Evolutionary conservation across 345 rosid species (phyloP), one percentile per base, ranked within the genome.

Genomic region (Cardamine resedifolia): DNA sequence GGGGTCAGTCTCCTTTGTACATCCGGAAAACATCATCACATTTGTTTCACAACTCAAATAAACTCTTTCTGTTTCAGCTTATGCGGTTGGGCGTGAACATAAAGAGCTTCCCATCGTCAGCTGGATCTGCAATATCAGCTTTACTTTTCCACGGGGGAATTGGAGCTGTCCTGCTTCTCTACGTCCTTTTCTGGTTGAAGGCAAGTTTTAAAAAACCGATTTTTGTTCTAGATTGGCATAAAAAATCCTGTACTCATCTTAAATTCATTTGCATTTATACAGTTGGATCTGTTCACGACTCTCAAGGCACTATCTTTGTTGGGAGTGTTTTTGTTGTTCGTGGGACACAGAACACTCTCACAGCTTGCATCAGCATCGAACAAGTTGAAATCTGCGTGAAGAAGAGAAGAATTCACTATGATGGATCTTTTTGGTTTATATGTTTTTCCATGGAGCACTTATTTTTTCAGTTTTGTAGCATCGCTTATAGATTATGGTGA

Each of bases 281-380:
- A 96, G 99, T 71, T 92, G 92, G 92, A 96, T 82, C 89, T 96
- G 38, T 92, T 96, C 82, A 87, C 92, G 10, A 96, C 99, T 16
- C 75, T 96, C 73, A 92, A 90, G 83, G 80, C 58, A 45, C 90
- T 96, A 1, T 78, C 95, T 2, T 72, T 96, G 60, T 75, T 92
- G 89, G 98, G 98, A 70, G 85, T 72, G 73, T 90, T 88, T 79
- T 81, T 92, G 56, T 71, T 92, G 86, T 79, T 92, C 18, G 92
- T 87, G 0, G 99, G 99, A 47, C 99, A 92, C 83, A 78, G 96
- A 71, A 79, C 68, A 77, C 96, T 92, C 20, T 92, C 98, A 26
- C 81, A 88, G 72, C 81, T 90, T 63, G 94, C 99, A 7, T 77
- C 97, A 15, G 61, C 88, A 16, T 86, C 99, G 7, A 34, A 94